Conservation (phyloP, 257 asterid genomes). For the Verbena officinalis region DNA sequence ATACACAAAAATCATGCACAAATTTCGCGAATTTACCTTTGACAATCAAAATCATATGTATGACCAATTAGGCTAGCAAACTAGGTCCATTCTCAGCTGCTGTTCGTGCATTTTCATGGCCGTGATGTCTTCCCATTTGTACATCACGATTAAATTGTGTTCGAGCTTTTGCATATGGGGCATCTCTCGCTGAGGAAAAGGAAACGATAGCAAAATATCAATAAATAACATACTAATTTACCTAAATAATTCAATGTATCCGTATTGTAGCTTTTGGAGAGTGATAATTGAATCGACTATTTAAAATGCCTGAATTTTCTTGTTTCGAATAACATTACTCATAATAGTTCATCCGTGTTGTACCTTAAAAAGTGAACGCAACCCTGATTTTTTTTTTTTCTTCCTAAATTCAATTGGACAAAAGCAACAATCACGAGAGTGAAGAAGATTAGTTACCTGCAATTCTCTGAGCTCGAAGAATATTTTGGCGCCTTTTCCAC, state of each 20-base stretch:
- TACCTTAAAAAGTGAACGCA: too few species aligned
- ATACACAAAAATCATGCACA: slow-evolving; percentile 18
- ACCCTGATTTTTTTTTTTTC: too few species aligned
- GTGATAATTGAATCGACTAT: too few species aligned
- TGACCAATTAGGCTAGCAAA: slow-evolving; percentile 41
- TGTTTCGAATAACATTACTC: too few species aligned
- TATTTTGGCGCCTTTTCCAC: slow-evolving; percentile 95
- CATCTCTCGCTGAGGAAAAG: slow-evolving; percentile 73
- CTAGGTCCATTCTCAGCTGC: slow-evolving; percentile 84
- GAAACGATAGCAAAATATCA: slow-evolving; percentile 10
- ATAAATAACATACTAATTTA: not conserved
- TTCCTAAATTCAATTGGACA: not conserved
- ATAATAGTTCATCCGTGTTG: too few species aligned
- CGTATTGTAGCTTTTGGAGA: too few species aligned
- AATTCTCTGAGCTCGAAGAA: slow-evolving; percentile 85
- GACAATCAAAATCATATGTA: not conserved
- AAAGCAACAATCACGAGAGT: not conserved
- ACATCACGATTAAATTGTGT: slow-evolving; percentile 78
- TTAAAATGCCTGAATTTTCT: too few species aligned
- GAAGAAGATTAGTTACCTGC: slow-evolving; percentile 67
- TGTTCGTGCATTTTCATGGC: slow-evolving; percentile 69
- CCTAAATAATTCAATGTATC: not conserved
- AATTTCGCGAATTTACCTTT: slow-evolving; percentile 14
- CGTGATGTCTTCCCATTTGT: slow-evolving; percentile 70
- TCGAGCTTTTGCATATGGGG: slow-evolving; percentile 91